Conservation (phyloP, 1,284 basidiomycete genomes). For the Apiotrichum brassicae region DNA sequence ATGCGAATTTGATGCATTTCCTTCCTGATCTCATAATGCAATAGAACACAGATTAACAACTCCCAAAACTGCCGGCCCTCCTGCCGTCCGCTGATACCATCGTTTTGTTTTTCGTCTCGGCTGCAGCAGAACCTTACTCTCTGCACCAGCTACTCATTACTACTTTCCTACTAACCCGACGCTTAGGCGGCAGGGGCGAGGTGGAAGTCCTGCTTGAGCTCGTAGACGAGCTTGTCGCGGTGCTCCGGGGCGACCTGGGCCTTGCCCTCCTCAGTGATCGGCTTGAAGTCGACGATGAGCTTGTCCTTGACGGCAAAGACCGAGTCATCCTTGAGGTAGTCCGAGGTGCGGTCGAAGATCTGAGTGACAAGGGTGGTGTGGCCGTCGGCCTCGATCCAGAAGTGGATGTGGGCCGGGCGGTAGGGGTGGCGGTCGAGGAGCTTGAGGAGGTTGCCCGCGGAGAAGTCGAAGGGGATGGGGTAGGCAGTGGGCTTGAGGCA, state of each 20-base stretch:
- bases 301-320: constrained; percentile 47
- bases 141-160: too few species aligned
- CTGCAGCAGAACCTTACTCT: too few species aligned
- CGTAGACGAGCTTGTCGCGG: constrained; percentile 17
- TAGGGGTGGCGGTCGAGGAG: constrained; percentile 42
- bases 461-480: constrained; percentile 45
- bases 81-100: too few species aligned
- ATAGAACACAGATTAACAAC: too few species aligned
- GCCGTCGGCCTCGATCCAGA: constrained; percentile 28
- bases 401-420: constrained; percentile 46
- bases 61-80: too few species aligned
- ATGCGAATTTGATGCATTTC: too few species aligned
- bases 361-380: constrained; percentile 37
- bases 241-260: constrained; percentile 5
- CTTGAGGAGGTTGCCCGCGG: constrained; percentile 40
- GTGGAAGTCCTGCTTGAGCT: constrained; percentile 25
- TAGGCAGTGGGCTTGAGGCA: constrained; percentile 44
- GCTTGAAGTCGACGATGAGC: constrained; percentile 23
- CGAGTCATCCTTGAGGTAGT: constrained; percentile 44
- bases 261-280: constrained; percentile 11
- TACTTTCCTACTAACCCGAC: too few species aligned
- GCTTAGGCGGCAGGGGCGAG: not conserved
- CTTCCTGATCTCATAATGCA: too few species aligned
- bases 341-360: constrained; percentile 41
- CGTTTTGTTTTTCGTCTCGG: too few species aligned